phyloP scores from a whole-genome alignment of 2,329 filamentous ascomycete genomes.

The Cladosporium austrohemisphaericum region DNA sequence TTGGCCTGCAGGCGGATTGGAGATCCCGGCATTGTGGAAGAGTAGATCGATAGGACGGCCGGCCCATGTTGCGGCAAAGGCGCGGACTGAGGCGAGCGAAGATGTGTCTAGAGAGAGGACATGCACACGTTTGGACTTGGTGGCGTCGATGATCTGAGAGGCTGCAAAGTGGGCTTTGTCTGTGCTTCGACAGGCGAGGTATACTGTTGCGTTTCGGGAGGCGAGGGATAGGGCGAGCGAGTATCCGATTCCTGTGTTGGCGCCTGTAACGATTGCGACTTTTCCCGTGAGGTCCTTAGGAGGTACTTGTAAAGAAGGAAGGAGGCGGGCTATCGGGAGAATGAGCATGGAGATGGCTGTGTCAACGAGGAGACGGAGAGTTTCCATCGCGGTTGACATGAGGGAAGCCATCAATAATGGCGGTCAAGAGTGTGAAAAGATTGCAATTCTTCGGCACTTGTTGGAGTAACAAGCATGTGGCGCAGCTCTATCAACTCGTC shows the following conservation, averaged over 20 bases:
- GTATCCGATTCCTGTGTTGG: conserved; percentile 22
- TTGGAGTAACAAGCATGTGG: no score
- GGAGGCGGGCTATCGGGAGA: background rate
- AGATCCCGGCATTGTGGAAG: conserved; percentile 37
- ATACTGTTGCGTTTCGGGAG: conserved; percentile 11
- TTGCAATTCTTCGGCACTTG: no score
- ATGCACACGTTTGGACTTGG: conserved; percentile 25
- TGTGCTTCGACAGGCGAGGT: conserved; percentile 16
- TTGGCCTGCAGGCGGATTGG: conserved; percentile 13
- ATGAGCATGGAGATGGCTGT: background rate
- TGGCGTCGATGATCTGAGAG: conserved; percentile 1
- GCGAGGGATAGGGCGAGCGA: conserved; percentile 17
- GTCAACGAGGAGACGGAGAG: no score
- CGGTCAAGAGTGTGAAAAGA: no score
- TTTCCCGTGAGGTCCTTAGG: conserved; percentile 15
- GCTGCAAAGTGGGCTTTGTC: conserved; percentile 14
- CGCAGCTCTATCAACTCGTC: no score
- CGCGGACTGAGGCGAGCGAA: conserved; percentile 16
- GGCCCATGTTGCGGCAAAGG: conserved; percentile 24
- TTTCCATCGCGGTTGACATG: no score
- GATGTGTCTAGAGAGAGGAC: conserved; percentile 18
- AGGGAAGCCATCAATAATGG: no score
- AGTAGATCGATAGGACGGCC: conserved; percentile 34
- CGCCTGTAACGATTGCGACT: conserved; percentile 20
- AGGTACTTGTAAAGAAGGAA: background rate